These are phyloP conservation scores for sweet orange (Citrus sinensis) DNA, from an alignment of 345 rosid species.

Conservation along the genomic window DVS_A1.0 CM039165.1:32135001-32135500, in stretches of 20 bases:
- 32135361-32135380: constrained; percentile 14
- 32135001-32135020: constrained; percentile 45
- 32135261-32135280: neutral
- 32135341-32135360: constrained; percentile 30
- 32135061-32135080: constrained; percentile 5
- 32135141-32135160: constrained; percentile 68
- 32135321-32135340: constrained; percentile 27
- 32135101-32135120: constrained; percentile 41
- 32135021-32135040: constrained; percentile 36
- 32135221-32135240: constrained; percentile 70
- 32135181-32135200: constrained; percentile 83
- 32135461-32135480: constrained; percentile 26
- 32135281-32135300: constrained; percentile 12
- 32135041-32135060: constrained; percentile 1
- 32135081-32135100: constrained; percentile 34
- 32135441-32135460: constrained; percentile 36
- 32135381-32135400: constrained; percentile 3
- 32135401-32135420: constrained; percentile 21
- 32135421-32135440: constrained; percentile 23
- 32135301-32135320: neutral
- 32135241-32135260: constrained; percentile 3
- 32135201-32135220: constrained; percentile 56
- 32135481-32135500: constrained; percentile 18
- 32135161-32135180: constrained; percentile 65
- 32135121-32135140: constrained; percentile 63